Percentiles rank a stretch among this genome's conserved stretches.
These are phyloP conservation scores for Chloroidium sp. DNA, from an alignment of 163 green algal genomes.

Conservation along the genomic window DNA sequence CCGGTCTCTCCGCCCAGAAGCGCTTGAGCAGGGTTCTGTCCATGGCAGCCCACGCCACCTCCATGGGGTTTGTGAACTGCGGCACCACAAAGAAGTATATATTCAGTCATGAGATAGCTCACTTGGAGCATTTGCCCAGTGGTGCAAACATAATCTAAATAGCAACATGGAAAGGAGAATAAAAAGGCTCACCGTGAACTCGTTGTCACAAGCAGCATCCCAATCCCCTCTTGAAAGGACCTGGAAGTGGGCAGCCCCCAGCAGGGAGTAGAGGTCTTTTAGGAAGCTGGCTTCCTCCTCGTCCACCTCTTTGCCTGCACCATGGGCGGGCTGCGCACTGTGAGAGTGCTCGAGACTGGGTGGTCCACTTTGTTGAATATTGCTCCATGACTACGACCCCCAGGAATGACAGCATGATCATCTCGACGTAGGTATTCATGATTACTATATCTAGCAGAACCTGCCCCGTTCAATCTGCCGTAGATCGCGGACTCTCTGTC, in stretches of 20 bases:
- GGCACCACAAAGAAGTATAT: background rate
- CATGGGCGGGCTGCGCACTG: background rate
- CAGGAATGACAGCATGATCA: too few relatives aligned
- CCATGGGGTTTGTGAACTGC: constrained; percentile 26
- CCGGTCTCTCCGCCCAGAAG: constrained; percentile 18
- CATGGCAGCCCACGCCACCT: constrained; percentile 21
- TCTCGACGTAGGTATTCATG: too few relatives aligned
- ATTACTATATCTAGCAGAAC: too few relatives aligned
- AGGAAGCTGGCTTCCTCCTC: constrained; percentile 17
- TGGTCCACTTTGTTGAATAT: too few relatives aligned
- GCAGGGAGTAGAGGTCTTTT: constrained; percentile 14
- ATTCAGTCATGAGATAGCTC: background rate
- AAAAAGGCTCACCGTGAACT: constrained; percentile 20
- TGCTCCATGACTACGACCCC: too few relatives aligned
- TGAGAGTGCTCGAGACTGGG: too few relatives aligned
- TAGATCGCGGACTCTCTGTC: too few relatives aligned
- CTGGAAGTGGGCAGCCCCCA: constrained; percentile 18
- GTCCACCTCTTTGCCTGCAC: constrained; percentile 10
- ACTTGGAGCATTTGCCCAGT: background rate
- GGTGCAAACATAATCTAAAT: background rate
- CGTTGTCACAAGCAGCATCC: constrained; percentile 17
- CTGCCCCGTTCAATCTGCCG: too few relatives aligned
- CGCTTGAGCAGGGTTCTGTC: constrained; percentile 13
- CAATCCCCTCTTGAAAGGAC: constrained; percentile 20
- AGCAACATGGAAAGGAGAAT: background rate